phyloP scores from a whole-genome alignment of 371 early-diverging fungal species.

The Nosema muscidifuracis region DNA sequence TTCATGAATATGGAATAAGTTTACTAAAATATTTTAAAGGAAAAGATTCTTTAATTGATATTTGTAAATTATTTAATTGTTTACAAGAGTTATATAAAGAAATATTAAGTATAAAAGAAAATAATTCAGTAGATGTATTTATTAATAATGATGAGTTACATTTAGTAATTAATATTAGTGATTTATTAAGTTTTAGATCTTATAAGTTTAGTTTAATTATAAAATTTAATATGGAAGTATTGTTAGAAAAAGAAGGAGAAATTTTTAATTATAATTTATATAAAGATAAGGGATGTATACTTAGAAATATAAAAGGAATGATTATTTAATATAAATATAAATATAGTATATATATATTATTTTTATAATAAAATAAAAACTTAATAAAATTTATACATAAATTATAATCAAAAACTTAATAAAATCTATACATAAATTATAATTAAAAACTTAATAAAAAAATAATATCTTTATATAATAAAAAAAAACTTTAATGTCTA shows the following conservation, averaged over 20 bases:
- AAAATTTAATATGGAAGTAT: background rate
- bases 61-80: background rate
- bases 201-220: background rate
- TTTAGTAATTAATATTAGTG: background rate
- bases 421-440: no score
- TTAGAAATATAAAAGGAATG: background rate
- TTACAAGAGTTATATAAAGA: background rate
- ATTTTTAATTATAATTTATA: background rate
- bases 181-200: background rate
- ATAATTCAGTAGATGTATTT: background rate
- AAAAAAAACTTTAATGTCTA: no score
- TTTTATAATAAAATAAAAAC: no score
- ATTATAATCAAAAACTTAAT: no score
- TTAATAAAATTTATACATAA: no score
- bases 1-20: background rate
- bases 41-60: background rate
- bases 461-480: no score
- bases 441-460: no score
- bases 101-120: background rate
- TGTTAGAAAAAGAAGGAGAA: background rate
- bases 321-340: no score
- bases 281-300: background rate
- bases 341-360: no score
- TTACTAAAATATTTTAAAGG: background rate
- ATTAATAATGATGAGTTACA: background rate